Conservation (phyloP, 805 yeast species). For the Nakazawaea peltata region DNA sequence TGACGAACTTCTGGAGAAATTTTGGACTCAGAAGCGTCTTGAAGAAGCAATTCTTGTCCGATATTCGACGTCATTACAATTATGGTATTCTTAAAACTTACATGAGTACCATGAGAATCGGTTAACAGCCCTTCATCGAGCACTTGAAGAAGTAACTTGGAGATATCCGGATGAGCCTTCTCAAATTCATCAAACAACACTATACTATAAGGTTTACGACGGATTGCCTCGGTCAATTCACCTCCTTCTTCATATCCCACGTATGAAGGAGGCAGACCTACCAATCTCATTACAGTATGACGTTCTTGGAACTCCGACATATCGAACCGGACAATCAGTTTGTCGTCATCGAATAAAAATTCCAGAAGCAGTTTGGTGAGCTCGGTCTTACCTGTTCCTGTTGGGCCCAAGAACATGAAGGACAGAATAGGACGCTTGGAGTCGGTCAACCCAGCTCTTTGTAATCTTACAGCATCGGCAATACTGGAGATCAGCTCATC, state of each 20-base stretch:
- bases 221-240: constrained; percentile 91
- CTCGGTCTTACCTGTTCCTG: constrained; percentile 98
- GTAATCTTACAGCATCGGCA: constrained; percentile 90
- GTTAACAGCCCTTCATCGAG: constrained; percentile 93
- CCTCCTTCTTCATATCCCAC: constrained; percentile 96
- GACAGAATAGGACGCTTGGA: constrained; percentile 95
- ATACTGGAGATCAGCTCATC: constrained; percentile 89
- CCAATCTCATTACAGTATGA: constrained; percentile 81
- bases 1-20: constrained; percentile 47
- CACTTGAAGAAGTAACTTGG: constrained; percentile 84
- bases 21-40: constrained; percentile 51
- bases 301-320: constrained; percentile 98
- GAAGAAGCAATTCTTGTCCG: constrained; percentile 82
- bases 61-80: constrained; percentile 96
- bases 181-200: constrained; percentile 94
- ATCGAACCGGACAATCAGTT: constrained; percentile 84
- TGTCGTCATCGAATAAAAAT: constrained; percentile 83
- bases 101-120: constrained; percentile 90
- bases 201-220: constrained; percentile 91
- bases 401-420: constrained; percentile 94
- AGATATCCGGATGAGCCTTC: constrained; percentile 94
- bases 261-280: constrained; percentile 98
- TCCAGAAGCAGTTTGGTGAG: constrained; percentile 88
- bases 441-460: constrained; percentile 92
- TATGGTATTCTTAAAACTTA: constrained; percentile 90